Base-by-base conservation (phyloP, 106 monocot genomes). In the Agapanthus africanus region DNA sequence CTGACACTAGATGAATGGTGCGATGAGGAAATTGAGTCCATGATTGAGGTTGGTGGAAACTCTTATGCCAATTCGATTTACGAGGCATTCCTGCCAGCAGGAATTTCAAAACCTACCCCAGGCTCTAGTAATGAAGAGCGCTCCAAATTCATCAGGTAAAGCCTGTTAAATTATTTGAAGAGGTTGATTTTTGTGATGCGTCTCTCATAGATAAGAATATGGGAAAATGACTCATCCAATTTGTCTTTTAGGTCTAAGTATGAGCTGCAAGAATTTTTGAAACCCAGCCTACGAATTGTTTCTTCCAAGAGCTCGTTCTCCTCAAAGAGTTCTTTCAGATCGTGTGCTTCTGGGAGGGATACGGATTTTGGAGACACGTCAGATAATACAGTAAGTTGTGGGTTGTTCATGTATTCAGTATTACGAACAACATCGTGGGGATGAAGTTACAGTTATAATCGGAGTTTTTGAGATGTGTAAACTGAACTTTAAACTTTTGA, bases 11-110 rank as follows among this genome's bases (percentile, higher is more conserved):
- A 95, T 86, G 81, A 88, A 69, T 95, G 95, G 95, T 71, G 72
- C 16, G 84, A 95, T 54, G 80, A 81, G 26, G 95, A 91, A 36
- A 75, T 95, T 30, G 81, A 88, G 19, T 88, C 83, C 13, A 84
- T 95, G 95, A 47, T 91, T 15, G 91, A 91, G 69, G 90, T 95
- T 68, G 91, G 95, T 52, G 95, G 95, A 40, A 95, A 95, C 68
- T 88, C 91, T 34, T 83, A 77, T 80, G 95, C 95, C 0, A 95
- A 95, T 76, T 77, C 91, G 32, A 91, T 91, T 27, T 95, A 91
- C 72, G 95, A 95, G 72, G 91, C 91, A 25, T 95, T 85, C 78
- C 83, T 88, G 59, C 91, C 95, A 16, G 46, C 71, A 70, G 76
- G 41, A 32, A 65, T 73, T 76, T 36, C 62, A 67, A 95, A 91